These are phyloP conservation scores for Atractiella rhizophila DNA, from an alignment of 768 basidiomycete species.

Conservation along the genomic window DNA sequence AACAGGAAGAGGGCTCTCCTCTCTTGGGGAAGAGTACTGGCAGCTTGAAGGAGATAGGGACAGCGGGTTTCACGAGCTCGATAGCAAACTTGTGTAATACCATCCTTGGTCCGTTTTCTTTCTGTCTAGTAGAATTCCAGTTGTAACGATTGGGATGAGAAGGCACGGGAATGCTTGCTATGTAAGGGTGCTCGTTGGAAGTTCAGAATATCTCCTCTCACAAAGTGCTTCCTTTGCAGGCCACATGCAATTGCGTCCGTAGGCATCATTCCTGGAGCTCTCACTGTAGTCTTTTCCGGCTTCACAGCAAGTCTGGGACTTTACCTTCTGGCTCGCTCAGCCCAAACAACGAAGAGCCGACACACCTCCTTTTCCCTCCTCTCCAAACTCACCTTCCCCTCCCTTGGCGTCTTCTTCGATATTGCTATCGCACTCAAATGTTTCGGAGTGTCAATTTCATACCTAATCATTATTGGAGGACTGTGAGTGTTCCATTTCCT, in stretches of 20 bases:
- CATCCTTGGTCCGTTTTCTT: neutral
- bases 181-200: neutral
- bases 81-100: constrained; percentile 23
- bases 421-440: constrained; percentile 86
- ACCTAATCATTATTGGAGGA: constrained; percentile 62
- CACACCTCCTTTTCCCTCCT: constrained; percentile 12
- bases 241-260: constrained; percentile 54
- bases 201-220: neutral
- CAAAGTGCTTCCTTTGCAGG: neutral
- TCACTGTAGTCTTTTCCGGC: constrained; percentile 67
- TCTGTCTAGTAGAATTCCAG: neutral
- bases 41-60: constrained; percentile 27
- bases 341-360: constrained; percentile 45
- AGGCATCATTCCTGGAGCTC: constrained; percentile 65
- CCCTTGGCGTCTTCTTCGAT: constrained; percentile 49
- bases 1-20: no score
- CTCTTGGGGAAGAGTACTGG: no score
- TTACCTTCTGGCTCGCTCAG: constrained; percentile 65
- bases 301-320: constrained; percentile 54
- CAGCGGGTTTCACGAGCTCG: constrained; percentile 40
- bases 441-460: constrained; percentile 68
- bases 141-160: neutral
- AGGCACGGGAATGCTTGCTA: neutral
- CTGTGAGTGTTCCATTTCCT: no score
- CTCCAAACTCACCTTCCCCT: constrained; percentile 32